Conservation (phyloP, 2,329 filamentous ascomycete species). For the Pseudocercospora vitis region DNA sequence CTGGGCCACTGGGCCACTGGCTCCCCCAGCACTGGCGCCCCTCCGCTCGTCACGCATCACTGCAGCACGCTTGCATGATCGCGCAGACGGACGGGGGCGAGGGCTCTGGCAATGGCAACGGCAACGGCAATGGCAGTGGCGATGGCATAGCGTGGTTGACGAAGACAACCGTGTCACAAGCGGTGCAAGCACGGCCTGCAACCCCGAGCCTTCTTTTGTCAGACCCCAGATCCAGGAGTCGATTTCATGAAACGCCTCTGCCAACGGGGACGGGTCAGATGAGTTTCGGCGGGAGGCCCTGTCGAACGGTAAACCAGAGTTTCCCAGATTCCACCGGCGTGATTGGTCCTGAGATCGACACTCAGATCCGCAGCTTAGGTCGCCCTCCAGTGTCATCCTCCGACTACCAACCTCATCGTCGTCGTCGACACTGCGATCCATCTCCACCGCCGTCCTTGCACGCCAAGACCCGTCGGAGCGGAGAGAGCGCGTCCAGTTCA, state of each 20-base stretch:
- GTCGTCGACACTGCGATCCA: slow-evolving; percentile 4
- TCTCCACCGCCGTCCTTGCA: neutral
- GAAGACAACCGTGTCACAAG: neutral
- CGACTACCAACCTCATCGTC: slow-evolving; percentile 12
- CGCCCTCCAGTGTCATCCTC: slow-evolving; percentile 5
- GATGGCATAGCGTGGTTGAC: slow-evolving; percentile 2
- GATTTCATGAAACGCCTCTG: neutral
- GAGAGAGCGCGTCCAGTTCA: slow-evolving; percentile 9
- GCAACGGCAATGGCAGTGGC: too few species aligned
- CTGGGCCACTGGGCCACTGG: too few species aligned
- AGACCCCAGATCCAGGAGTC: slow-evolving; percentile 6
- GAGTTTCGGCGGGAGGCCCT: slow-evolving; percentile 2
- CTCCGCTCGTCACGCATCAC: slow-evolving; percentile 5
- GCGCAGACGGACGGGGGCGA: neutral
- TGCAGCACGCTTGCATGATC: slow-evolving; percentile 4
- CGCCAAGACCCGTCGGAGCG: slow-evolving; percentile 21
- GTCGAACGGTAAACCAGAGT: neutral
- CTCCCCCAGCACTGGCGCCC: neutral
- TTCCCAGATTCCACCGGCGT: neutral
- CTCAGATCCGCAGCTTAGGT: neutral
- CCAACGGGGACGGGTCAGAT: neutral
- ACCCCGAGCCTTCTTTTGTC: neutral
- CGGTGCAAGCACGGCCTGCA: neutral
- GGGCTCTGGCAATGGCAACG: too few species aligned
- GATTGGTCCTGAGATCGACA: neutral